These are phyloP conservation scores for Colletotrichum cuscutae DNA, from an alignment of 2,329 filamentous ascomycete species.

Conservation along the genomic window DNA sequence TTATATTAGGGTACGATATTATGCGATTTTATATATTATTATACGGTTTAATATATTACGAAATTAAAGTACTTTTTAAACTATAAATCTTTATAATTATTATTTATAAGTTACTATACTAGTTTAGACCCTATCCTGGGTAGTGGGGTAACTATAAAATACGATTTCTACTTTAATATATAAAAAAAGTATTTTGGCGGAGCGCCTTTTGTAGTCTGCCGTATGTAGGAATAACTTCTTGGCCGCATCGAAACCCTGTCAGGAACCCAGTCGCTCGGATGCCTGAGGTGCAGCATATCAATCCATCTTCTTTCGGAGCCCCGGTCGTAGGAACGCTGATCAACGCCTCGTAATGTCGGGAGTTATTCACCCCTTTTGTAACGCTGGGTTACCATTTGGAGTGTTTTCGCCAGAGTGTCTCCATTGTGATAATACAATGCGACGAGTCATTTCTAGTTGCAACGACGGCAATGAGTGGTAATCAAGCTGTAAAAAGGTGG, in stretches of 20 bases:
- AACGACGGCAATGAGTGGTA: neutral
- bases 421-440: neutral
- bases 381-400: neutral
- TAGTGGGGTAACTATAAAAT: too few relatives aligned
- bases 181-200: too few relatives aligned
- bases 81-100: too few relatives aligned
- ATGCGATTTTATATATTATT: too few relatives aligned
- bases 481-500: neutral
- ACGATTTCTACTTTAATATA: too few relatives aligned
- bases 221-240: neutral
- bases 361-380: neutral
- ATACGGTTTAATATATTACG: too few relatives aligned
- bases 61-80: too few relatives aligned
- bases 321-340: neutral
- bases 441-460: constrained; percentile 5
- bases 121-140: too few relatives aligned
- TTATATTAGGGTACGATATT: too few relatives aligned
- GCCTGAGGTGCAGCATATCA: neutral
- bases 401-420: neutral
- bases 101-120: too few relatives aligned
- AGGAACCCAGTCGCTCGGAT: neutral
- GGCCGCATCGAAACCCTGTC: neutral
- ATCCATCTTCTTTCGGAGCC: neutral
- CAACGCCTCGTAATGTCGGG: neutral
- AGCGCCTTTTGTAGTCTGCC: too few relatives aligned